A percentile compares a stretch with the other conserved stretches of the same genome.
Evolutionary conservation across 2,329 filamentous ascomycete species (phyloP).

Genomic region (Penicillium sp.): DNA sequence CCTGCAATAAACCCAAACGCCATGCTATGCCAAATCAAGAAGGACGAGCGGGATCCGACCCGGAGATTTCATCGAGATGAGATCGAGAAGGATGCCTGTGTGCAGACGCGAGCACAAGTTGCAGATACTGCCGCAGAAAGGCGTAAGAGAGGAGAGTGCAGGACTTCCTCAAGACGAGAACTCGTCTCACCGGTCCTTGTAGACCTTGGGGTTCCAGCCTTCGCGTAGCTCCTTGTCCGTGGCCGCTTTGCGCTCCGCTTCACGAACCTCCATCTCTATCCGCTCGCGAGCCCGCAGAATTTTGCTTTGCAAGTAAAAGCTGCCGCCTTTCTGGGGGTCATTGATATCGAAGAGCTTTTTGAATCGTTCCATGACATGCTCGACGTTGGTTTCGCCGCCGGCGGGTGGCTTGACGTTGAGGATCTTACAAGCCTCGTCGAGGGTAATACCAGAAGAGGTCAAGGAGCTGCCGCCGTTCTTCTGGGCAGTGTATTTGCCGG

Average conservation of each 20-base stretch:
- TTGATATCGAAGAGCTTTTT: constrained; percentile 94
- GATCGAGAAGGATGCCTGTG: constrained; percentile 7
- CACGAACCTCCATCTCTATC: constrained; percentile 80
- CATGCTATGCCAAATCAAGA: constrained; percentile 42
- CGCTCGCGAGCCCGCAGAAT: constrained; percentile 85
- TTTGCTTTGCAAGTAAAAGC: constrained; percentile 98
- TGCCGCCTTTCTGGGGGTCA: constrained; percentile 91
- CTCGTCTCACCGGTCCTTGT: constrained; percentile 68
- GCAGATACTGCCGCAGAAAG: no score
- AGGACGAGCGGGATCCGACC: constrained; percentile 14
- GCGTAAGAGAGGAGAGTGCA: background rate
- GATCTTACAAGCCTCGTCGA: constrained; percentile 96
- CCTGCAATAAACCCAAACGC: constrained; percentile 37
- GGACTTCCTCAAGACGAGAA: background rate
- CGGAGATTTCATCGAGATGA: constrained; percentile 4
- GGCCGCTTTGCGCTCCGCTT: constrained; percentile 66
- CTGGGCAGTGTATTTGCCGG: constrained; percentile 74
- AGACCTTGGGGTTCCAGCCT: constrained; percentile 93
- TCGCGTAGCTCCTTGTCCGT: constrained; percentile 75
- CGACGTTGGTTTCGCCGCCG: constrained; percentile 71
- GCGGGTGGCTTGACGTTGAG: constrained; percentile 90
- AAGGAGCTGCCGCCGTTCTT: constrained; percentile 60
- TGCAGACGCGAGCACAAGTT: constrained; percentile 6
- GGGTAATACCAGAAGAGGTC: constrained; percentile 71
- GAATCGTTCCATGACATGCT: constrained; percentile 79